Conservation (phyloP, 2,329 filamentous ascomycete genomes). For the Aspergillus jensenii region DNA sequence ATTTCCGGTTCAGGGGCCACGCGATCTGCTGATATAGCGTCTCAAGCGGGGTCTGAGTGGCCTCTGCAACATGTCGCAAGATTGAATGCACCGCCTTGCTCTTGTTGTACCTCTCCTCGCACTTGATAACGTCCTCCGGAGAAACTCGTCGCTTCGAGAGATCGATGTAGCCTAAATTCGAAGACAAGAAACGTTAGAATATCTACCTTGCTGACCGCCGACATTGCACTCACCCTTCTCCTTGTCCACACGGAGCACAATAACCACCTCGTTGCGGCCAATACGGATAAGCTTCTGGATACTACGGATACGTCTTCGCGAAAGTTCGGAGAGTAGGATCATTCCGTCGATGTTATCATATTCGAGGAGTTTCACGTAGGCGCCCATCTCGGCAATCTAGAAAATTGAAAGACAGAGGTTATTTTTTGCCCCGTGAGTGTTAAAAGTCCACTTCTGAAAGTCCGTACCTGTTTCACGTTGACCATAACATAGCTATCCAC, state of each 20-base stretch:
- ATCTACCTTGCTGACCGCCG: constrained; percentile 1
- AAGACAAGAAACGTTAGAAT: constrained; percentile 20
- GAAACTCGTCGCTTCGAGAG: constrained; percentile 97
- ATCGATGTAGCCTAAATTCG: constrained; percentile 79
- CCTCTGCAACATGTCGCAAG: constrained; percentile 97
- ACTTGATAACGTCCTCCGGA: constrained; percentile 95
- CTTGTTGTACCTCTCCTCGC: constrained; percentile 99
- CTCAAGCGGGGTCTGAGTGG: constrained; percentile 92
- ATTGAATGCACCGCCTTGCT: constrained; percentile 99
- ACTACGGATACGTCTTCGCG: constrained; percentile 94
- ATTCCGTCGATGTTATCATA: constrained; percentile 99
- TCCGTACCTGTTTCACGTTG: constrained; percentile 88
- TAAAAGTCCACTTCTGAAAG: neutral
- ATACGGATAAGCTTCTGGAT: constrained; percentile 99
- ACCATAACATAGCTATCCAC: constrained; percentile 99
- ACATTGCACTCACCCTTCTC: constrained; percentile 71
- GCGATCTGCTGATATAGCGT: constrained; percentile 89
- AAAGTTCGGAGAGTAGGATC: constrained; percentile 97
- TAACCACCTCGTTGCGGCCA: constrained; percentile 96
- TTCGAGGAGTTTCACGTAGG: constrained; percentile 98
- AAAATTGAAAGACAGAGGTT: constrained; percentile 15
- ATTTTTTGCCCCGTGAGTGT: neutral
- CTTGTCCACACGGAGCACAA: constrained; percentile 97
- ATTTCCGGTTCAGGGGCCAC: constrained; percentile 98
- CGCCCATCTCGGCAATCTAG: constrained; percentile 98